Evolutionary conservation across 1,139 yeast genomes (phyloP).

Genomic region (Candida glucosophila): DNA sequence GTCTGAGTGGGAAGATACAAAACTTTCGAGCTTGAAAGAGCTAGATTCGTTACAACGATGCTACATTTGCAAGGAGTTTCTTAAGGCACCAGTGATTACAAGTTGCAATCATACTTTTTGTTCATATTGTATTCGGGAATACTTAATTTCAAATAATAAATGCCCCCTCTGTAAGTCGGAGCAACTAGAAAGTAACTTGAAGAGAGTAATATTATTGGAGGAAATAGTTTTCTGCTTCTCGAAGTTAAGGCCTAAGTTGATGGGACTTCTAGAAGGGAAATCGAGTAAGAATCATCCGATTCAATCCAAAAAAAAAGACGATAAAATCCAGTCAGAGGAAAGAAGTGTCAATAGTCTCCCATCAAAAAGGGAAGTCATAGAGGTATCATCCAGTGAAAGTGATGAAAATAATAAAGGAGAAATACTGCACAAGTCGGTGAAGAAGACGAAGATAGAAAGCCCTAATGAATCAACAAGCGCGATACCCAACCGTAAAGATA

Average conservation of each 20-base stretch:
- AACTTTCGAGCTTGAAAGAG: constrained; percentile 46
- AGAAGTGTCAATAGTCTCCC: constrained; percentile 1
- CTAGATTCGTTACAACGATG: constrained; percentile 73
- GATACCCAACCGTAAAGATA: constrained; percentile 11
- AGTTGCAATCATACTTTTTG: constrained; percentile 89
- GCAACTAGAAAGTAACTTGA: constrained; percentile 61
- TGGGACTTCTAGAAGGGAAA: constrained; percentile 13
- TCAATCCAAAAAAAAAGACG: neutral
- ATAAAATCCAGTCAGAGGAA: too few relatives aligned
- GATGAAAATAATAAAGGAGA: constrained; percentile 7
- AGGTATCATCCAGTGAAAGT: too few relatives aligned
- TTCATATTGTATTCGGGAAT: constrained; percentile 76
- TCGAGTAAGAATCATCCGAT: neutral
- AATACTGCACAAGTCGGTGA: constrained; percentile 2
- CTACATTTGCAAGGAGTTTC: constrained; percentile 83
- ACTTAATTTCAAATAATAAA: constrained; percentile 45
- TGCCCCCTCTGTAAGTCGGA: constrained; percentile 81
- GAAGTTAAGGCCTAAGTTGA: constrained; percentile 31
- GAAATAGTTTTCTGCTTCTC: constrained; percentile 57
- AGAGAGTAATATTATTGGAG: constrained; percentile 64
- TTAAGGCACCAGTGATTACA: constrained; percentile 76
- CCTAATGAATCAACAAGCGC: constrained; percentile 6
- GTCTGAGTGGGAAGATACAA: constrained; percentile 53
- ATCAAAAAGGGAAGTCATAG: constrained; percentile 11
- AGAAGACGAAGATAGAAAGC: constrained; percentile 5